Evolutionary conservation across 106 monocot genomes (phyloP).

Genomic region (Phalaenopsis aphrodite): DNA sequence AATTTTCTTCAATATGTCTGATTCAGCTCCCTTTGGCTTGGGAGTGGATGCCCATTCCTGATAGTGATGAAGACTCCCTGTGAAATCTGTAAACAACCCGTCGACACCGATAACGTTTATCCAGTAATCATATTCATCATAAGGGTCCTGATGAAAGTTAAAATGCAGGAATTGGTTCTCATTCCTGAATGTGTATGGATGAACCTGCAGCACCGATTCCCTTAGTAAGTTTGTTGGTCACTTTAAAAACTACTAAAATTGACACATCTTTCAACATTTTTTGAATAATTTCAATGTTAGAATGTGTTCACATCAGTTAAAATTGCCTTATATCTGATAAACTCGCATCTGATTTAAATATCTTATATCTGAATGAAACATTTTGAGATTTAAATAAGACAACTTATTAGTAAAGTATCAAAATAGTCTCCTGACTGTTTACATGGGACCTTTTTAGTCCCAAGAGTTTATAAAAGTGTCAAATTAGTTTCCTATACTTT

Average conservation of each 20-base stretch:
- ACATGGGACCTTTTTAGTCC: no score
- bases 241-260: neutral
- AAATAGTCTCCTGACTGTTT: no score
- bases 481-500: no score
- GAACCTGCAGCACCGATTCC: slow-evolving; percentile 12
- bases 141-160: slow-evolving; percentile 23
- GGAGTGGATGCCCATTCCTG: slow-evolving; percentile 12
- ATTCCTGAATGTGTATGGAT: slow-evolving; percentile 27
- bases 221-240: neutral
- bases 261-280: neutral
- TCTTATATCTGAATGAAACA: no score
- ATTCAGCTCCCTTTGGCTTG: neutral
- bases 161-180: slow-evolving; percentile 25
- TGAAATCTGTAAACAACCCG: slow-evolving; percentile 26
- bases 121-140: slow-evolving; percentile 26
- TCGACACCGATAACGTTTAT: slow-evolving; percentile 14
- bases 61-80: slow-evolving; percentile 25
- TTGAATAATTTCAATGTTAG: no score
- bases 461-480: no score
- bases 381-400: no score
- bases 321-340: no score
- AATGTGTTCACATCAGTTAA: no score
- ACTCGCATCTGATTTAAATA: no score
- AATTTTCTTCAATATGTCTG: neutral
- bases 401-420: no score